These are phyloP conservation scores for Pythium coloratum DNA, from an alignment of 352 stramenopile genomes.

Conservation along the genomic window DNA sequence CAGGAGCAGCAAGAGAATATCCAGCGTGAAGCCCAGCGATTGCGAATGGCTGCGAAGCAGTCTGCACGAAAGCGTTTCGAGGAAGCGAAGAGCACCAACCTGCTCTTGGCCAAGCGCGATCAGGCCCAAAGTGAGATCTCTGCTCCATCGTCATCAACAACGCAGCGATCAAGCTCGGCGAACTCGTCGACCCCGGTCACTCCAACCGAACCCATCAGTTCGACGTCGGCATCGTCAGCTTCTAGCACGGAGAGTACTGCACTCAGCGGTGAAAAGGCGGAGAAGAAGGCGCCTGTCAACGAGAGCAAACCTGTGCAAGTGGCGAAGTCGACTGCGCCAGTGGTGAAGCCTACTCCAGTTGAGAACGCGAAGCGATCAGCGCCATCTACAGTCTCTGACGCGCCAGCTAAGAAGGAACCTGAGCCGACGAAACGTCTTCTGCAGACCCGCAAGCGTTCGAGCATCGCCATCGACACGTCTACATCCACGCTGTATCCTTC, in stretches of 20 bases:
- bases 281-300: neutral
- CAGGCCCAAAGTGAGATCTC: slow-evolving; percentile 31
- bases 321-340: neutral
- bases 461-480: slow-evolving; percentile 25
- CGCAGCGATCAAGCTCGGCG: neutral
- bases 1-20: slow-evolving; percentile 65
- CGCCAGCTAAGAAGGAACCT: neutral
- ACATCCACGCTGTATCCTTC: slow-evolving; percentile 24
- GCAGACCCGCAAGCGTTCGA: slow-evolving; percentile 20
- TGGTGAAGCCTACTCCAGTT: neutral
- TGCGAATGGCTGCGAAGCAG: slow-evolving; percentile 64
- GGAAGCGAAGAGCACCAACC: slow-evolving; percentile 65
- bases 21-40: slow-evolving; percentile 56
- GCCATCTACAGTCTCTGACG: neutral
- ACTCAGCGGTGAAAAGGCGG: neutral
- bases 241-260: neutral
- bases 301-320: neutral
- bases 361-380: neutral
- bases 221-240: neutral
- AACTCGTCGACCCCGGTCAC: neutral
- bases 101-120: slow-evolving; percentile 64
- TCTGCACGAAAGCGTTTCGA: slow-evolving; percentile 78
- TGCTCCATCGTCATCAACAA: neutral
- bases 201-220: neutral
- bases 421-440: slow-evolving; percentile 8